Conservation (phyloP, 2,329 filamentous ascomycete genomes). For the Neonectria neomacrospora region DNA sequence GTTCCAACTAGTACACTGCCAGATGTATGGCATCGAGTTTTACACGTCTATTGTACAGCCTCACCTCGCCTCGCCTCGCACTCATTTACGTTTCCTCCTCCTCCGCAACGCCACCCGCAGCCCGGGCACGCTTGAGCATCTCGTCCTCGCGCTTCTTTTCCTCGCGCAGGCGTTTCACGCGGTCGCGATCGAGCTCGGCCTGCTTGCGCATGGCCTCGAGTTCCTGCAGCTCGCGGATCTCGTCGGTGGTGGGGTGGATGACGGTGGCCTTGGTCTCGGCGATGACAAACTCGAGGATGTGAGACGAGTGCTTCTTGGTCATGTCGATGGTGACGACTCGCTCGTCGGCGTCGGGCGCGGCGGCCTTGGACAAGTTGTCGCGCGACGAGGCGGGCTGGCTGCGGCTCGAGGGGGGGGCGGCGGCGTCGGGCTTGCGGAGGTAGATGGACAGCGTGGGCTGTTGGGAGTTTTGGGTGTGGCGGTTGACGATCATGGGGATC, state of each 20-base stretch:
- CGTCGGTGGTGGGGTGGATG: conserved; percentile 68
- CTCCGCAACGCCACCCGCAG: conserved; percentile 51
- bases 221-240: conserved; percentile 67
- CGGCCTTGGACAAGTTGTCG: conserved; percentile 60
- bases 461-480: conserved; percentile 66
- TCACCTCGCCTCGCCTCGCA: conserved; percentile 25
- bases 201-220: conserved; percentile 65
- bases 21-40: conserved; percentile 38
- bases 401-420: conserved; percentile 43
- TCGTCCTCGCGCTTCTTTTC: conserved; percentile 71
- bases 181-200: conserved; percentile 65
- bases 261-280: conserved; percentile 68
- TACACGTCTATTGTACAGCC: conserved; percentile 48
- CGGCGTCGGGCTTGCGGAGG: conserved; percentile 57
- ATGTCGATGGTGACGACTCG: conserved; percentile 69
- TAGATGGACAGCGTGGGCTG: conserved; percentile 74
- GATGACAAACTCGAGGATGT: conserved; percentile 73
- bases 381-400: conserved; percentile 60
- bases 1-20: conserved; percentile 45
- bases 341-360: conserved; percentile 60
- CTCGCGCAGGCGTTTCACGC: conserved; percentile 62
- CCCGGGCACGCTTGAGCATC: conserved; percentile 55
- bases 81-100: conserved; percentile 45
- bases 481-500: conserved; percentile 83
- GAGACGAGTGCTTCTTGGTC: conserved; percentile 67